Evolutionary conservation across 257 asterid genomes (phyloP).

Genomic region (Przewalskia tangutica): DNA sequence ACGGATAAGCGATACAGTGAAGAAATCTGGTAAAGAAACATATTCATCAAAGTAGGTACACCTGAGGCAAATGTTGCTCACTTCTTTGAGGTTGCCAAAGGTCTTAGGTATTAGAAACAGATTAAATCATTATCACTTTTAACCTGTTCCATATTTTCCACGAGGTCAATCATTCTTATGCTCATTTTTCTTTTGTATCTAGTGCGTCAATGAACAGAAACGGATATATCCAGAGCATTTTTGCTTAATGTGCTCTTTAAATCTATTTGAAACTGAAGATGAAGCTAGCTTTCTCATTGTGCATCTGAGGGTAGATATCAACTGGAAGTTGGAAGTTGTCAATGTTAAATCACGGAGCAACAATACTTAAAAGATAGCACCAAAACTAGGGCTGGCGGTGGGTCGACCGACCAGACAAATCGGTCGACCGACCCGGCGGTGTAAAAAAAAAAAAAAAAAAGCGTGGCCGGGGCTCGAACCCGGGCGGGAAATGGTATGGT

Average conservation of each 20-base stretch:
- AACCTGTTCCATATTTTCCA: conserved; percentile 8
- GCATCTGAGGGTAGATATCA: not conserved
- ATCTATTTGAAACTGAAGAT: not conserved
- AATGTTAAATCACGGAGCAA: too few species aligned
- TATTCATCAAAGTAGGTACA: conserved; percentile 77
- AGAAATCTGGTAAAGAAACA: conserved; percentile 85
- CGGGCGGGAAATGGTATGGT: too few species aligned
- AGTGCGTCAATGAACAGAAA: not conserved
- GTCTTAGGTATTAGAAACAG: conserved; percentile 51
- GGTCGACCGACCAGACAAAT: too few species aligned
- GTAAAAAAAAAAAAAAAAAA: too few species aligned
- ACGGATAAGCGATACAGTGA: conserved; percentile 73
- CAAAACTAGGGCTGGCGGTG: too few species aligned
- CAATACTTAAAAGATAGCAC: too few species aligned
- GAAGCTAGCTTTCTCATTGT: not conserved
- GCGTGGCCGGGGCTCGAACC: too few species aligned
- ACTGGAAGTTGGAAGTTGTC: too few species aligned
- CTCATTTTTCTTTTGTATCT: conserved; percentile 3
- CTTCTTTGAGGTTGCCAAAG: conserved; percentile 94
- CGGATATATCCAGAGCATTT: not conserved
- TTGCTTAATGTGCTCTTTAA: not conserved
- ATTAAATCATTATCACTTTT: not conserved
- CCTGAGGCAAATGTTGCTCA: conserved; percentile 98
- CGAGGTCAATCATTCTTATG: conserved; percentile 8
- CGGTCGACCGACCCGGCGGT: too few species aligned